These are phyloP conservation scores for Paradendryphiella salina DNA, from an alignment of 2,329 filamentous ascomycete species.

Conservation along the genomic window DNA sequence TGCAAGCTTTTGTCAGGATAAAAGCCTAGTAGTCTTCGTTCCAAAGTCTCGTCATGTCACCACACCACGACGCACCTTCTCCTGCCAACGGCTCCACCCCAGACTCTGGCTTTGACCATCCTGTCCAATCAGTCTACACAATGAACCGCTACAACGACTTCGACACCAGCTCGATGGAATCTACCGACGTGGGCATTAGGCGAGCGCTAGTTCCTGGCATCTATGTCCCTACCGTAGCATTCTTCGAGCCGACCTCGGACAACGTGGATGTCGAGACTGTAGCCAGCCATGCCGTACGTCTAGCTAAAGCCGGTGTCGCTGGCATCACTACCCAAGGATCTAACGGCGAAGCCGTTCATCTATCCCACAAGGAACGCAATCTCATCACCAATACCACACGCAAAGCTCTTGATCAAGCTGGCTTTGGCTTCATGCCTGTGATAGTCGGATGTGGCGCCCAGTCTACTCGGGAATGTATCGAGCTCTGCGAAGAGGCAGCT, in stretches of 20 bases:
- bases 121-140: constrained; percentile 42
- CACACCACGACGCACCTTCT: constrained; percentile 47
- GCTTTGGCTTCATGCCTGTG: constrained; percentile 67
- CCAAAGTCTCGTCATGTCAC: constrained; percentile 40
- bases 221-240: constrained; percentile 52
- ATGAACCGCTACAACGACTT: constrained; percentile 45
- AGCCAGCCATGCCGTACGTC: constrained; percentile 60
- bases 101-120: constrained; percentile 35
- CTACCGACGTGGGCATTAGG: constrained; percentile 38
- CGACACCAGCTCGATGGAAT: constrained; percentile 46
- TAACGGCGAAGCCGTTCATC: constrained; percentile 81
- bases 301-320: constrained; percentile 72
- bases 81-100: constrained; percentile 42
- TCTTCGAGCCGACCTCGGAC: constrained; percentile 49
- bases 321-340: constrained; percentile 78
- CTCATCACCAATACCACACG: constrained; percentile 71
- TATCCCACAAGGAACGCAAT: constrained; percentile 70
- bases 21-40: constrained; percentile 23
- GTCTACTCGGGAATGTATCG: constrained; percentile 72
- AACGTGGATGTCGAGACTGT: constrained; percentile 49
- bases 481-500: constrained; percentile 69
- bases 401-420: constrained; percentile 67
- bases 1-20: constrained; percentile 34
- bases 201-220: constrained; percentile 48
- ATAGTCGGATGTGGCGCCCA: constrained; percentile 77